Evolutionary conservation across 208 protist genomes (phyloP).

Genomic region (Wallacemonas sp.): DNA sequence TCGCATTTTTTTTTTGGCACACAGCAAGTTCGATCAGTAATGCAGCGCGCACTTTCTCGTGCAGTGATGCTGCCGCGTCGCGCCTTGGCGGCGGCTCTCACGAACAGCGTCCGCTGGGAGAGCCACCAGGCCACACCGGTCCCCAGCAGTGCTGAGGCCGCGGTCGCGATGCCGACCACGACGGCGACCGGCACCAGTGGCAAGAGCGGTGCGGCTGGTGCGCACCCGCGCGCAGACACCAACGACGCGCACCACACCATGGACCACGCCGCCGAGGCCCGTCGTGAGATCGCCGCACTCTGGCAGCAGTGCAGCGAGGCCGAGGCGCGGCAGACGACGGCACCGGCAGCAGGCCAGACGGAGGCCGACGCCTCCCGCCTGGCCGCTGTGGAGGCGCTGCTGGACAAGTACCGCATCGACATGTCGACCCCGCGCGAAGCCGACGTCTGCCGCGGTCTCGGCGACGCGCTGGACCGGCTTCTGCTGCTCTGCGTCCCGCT

Average conservation of each 20-base stretch:
- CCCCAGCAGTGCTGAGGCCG: not conserved
- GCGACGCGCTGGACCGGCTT: constrained; percentile 85
- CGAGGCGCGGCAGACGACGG: constrained; percentile 4
- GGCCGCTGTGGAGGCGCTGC: constrained; percentile 27
- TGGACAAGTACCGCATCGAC: constrained; percentile 63
- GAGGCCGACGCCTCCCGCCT: constrained; percentile 29
- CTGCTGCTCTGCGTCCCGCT: constrained; percentile 83
- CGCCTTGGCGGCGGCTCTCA: not conserved
- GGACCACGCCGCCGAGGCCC: constrained; percentile 66
- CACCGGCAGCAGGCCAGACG: not conserved
- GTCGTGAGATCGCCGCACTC: constrained; percentile 74
- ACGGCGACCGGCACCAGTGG: not conserved
- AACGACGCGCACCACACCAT: constrained; percentile 32
- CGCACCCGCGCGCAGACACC: not conserved
- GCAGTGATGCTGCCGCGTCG: not conserved
- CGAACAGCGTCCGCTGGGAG: not conserved
- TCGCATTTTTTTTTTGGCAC: too few species aligned
- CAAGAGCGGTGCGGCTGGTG: constrained; percentile 2
- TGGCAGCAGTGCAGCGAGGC: constrained; percentile 36
- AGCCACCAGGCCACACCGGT: not conserved
- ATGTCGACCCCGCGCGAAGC: constrained; percentile 61
- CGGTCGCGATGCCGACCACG: not conserved
- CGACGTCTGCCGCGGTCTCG: constrained; percentile 77
- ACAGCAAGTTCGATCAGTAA: too few species aligned
- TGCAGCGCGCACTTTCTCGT: constrained; percentile 1